Base-by-base conservation (phyloP, 116 monocot species). In the Trichopus zeylanicus region DNA sequence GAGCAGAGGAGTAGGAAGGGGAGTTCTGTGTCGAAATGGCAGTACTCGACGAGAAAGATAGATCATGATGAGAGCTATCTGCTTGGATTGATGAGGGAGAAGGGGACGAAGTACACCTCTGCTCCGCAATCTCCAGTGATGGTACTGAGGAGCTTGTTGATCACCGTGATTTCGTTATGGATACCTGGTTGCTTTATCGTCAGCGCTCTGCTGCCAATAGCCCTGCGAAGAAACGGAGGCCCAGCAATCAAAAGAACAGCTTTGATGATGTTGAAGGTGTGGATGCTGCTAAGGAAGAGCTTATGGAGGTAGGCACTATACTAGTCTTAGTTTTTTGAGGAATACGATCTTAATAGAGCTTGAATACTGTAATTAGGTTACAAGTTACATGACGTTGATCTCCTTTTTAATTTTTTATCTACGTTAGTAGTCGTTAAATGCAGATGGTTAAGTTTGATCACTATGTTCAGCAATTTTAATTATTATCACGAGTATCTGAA, bases 181-280 rank as follows among this genome's bases (percentile, higher is more conserved):
- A 74, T 95, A 16, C 86, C 90, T 95, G 95, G 95, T 63, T 95
- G 62, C 78, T 84, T 67, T 71, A 95, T 67, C 82, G 87, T 4
- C 89, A 86, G 55, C 64, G 86, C 67, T 81, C 83, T 49, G 73
- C 81, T 51, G 67, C 72, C 20, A 84, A 75, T 57, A 72, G 67
- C 60, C 70, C 75, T 51, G 83, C 78, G 19, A 95, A 84, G 71
- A 86, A 81, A 49, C 80, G 84, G 0, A 38, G 60, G 4, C 83
- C 81, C 0, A 77, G 63, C 26, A 83, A 76, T 51, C 95, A 80
- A 51, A 65, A 55, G 30, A 79, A 84, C 46, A 60, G 69, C 61
- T 95, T 95, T 70, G 79, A 77, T 56, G 90, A 95, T 65, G 95
- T 95, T 19, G 82, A 90, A 67, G 95, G 95, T 31, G 95, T 95